Evolutionary conservation across 805 yeast species (phyloP), one percentile per base, ranked within the genome.

Genomic region (Candida insectalens): DNA sequence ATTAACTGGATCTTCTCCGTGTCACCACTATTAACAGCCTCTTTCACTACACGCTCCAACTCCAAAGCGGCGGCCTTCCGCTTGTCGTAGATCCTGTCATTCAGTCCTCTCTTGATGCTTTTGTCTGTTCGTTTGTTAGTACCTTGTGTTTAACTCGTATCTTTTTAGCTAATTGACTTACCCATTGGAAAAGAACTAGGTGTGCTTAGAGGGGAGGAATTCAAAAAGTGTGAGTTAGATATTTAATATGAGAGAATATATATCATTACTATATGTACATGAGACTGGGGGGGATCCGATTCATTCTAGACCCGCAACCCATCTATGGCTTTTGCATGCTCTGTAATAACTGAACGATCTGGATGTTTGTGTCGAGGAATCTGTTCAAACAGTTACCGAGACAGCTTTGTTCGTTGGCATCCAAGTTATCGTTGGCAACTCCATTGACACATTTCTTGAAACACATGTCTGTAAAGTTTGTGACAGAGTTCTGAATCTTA

Each of bases 381-480:
- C 94, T 63, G 60, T 83, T 80, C 45, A 88, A 74, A 57, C 97
- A 88, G 62, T 81, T 81, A 38, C 66, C 60, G 52, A 88, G 61
- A 55, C 96, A 88, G 23, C 64, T 57, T 44, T 79, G 82, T 57
- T 88, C 96, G 36, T 56, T 55, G 2, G 60, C 34, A 41, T 66
- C 65, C 43, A 87, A 63, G 30, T 63, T 65, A 20, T 70, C 69
- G 37, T 63, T 58, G 32, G 63, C 59, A 33, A 72, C 55, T 4
- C 60, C 39, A 32, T 63, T 60, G 34, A 85, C 70, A 58, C 97
- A 88, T 60, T 83, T 82, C 55, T 80, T 83, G 69, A 85, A 88
- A 56, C 97, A 88, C 66, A 79, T 67, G 52, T 85, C 88, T 19
- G 96, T 87, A 70, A 84, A 85, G 49, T 69, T 74, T 55, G 88